phyloP scores from a whole-genome alignment of 2,329 filamentous ascomycete genomes.

The Sporothrix pallida region DNA sequence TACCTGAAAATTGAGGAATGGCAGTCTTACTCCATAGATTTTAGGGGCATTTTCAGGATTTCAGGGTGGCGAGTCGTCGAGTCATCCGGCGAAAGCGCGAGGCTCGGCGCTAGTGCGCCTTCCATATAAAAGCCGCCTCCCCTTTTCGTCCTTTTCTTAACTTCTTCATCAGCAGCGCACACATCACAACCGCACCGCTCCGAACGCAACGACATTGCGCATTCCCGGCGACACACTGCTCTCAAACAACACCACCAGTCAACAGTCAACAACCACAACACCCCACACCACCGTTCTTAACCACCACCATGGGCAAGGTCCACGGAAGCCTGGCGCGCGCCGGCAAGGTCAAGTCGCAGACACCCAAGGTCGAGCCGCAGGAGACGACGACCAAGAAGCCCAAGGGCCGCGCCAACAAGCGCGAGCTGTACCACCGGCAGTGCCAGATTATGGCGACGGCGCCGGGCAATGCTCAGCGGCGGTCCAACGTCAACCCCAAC shows the following conservation, averaged over 20 bases:
- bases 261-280: neutral
- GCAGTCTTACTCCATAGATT: neutral
- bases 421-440: constrained; percentile 72
- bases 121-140: too few relatives aligned
- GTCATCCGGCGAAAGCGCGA: constrained; percentile 18
- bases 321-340: constrained; percentile 39
- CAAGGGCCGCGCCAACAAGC: constrained; percentile 98
- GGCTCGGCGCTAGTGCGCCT: neutral
- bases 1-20: constrained; percentile 19
- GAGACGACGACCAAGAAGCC: constrained; percentile 97
- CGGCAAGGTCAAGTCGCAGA: constrained; percentile 98
- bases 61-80: constrained; percentile 12
- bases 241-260: neutral
- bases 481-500: too few relatives aligned
- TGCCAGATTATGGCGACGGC: too few relatives aligned
- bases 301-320: constrained; percentile 39
- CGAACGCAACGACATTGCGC: neutral
- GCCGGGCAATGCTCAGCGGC: too few relatives aligned
- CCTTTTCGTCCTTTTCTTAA: too few relatives aligned
- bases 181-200: neutral
- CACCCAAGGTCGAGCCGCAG: constrained; percentile 85
- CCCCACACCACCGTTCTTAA: constrained; percentile 5
- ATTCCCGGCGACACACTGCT: neutral
- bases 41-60: neutral
- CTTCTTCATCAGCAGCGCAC: neutral